A percentile compares a stretch with the other conserved stretches of the same genome.
Conservation (phyloP, 306 rosid species). For the Castanea mollissima region DNA sequence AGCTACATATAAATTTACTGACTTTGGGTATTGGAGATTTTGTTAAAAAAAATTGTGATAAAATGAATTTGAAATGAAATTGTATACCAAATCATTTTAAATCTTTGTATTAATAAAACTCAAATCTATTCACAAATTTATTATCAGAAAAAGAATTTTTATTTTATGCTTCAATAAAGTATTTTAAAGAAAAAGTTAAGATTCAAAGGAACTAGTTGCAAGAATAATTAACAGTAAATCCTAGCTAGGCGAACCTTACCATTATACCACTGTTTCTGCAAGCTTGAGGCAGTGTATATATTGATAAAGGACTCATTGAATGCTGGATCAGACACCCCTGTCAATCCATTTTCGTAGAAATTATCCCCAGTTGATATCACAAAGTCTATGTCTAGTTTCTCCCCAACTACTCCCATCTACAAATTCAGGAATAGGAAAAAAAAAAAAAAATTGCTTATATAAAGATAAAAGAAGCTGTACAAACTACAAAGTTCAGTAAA, state of each 20-base stretch:
- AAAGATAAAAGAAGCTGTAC: not conserved
- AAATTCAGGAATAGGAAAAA: not conserved
- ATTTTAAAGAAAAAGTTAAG: too few relatives aligned
- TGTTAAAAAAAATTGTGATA: too few relatives aligned
- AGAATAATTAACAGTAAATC: not conserved
- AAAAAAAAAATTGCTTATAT: not conserved
- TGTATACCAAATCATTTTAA: too few relatives aligned
- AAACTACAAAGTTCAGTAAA: not conserved
- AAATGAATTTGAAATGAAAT: too few relatives aligned
- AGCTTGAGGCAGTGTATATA: constrained; percentile 65
- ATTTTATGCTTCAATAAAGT: too few relatives aligned
- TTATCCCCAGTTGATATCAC: constrained; percentile 76
- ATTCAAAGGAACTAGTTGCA: too few relatives aligned
- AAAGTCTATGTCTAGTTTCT: constrained; percentile 55
- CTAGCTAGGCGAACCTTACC: constrained; percentile 30
- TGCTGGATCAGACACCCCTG: constrained; percentile 55
- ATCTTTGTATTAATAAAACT: too few relatives aligned
- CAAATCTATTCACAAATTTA: not conserved
- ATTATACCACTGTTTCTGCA: constrained; percentile 68
- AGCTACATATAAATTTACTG: too few relatives aligned
- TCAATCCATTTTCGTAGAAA: constrained; percentile 66
- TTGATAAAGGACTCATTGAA: constrained; percentile 61
- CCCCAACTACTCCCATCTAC: constrained; percentile 71
- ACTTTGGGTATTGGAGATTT: too few relatives aligned
- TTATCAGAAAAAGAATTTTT: too few relatives aligned